Base-by-base conservation (phyloP, 495 filamentous ascomycete species). In the Parathielavia hyrcaniae region DNA sequence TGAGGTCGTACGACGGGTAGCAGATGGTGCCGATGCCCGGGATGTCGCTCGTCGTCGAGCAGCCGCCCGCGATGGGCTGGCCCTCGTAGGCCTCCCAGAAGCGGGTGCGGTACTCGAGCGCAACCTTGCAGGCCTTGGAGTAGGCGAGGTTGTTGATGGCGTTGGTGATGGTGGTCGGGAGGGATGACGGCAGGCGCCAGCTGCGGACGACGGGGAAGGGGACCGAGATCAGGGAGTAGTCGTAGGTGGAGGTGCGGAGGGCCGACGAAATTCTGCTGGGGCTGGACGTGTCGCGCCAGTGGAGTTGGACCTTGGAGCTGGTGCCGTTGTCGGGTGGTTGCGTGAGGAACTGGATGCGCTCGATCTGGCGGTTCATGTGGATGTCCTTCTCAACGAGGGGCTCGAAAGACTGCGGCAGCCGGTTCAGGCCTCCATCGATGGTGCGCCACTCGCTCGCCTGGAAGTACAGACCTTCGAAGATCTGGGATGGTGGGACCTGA, bases 1-100 rank as follows among this genome's bases (percentile, higher is more conserved):
- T 86, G 58, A 86, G 73, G 51, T 81, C 75, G 65, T 84, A 87
- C 2, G 77, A 77, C 0, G 85, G 85, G 62, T 86, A 88, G 67
- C 83, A 86, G 52, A 85, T 77, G 4, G 48, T 71, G 0, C 79
- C 78, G 47, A 87, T 75, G 1, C 83, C 82, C 0, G 80, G 71
- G 35, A 86, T 80, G 61, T 87, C 81, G 16, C 62, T 68, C 6
- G 77, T 73, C 0, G 72, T 73, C 17, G 77, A 77, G 60, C 84
- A 87, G 1, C 82, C 80, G 39, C 85, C 85, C 56, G 79, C 71
- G 64, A 88, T 87, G 7, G 85, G 85, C 13, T 76, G 70, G 14
- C 69, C 2, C 35, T 38, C 63, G 54, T 78, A 72, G 23, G 86
- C 78, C 58, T 87, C 85, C 85, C 86, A 88, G 77, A 88, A 88